Evolutionary conservation across 2,329 filamentous ascomycete species (phyloP), one percentile per base, ranked within the genome.

Genomic region (Chaetothyriales sp.): DNA sequence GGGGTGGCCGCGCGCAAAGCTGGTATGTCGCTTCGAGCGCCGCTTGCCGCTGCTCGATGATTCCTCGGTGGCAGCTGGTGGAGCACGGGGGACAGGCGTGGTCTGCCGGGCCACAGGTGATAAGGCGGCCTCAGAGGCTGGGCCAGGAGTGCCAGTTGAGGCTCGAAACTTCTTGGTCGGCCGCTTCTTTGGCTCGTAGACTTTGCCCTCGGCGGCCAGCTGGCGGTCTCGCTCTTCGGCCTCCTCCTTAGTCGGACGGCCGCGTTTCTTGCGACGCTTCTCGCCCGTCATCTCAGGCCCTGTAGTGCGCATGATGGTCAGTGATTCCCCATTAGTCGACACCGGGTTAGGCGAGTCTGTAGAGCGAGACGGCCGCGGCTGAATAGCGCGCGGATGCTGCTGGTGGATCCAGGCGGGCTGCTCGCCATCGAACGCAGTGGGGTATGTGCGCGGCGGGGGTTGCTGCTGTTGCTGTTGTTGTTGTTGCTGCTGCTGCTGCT

Each of bases 211-310:
- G 39, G 53, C 53, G 7, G 57, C 57, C 12, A 60, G 53, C 44
- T 48, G 48, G 5, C 57, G 50, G 22, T 57, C 55, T 47, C 58
- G 58, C 50, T 59, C 57, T 49, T 57, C 58, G n/a, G 48, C 58
- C 25, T 59, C 58, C 50, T 57, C 57, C 44, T 59, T 60, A n/a
- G 53, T 60, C 26, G 58, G 58, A 18, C 58, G 57, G 18, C 58
- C 58, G 18, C 58, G 55, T 46, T 60, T 60, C 53, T 47, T 55
- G 44, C 49, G 54, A 10, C 49, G 48, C 44, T 12, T 22, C 46
- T 56, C 56, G 7, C 49, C 44, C 5, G 25, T 43, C n/a, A 47
- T 18, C 10, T 59, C 58, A n/a, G 50, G 49, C 43, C 46, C 49
- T 32, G 52, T 51, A 9, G 51, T 50, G 12, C 54, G 53, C 25